These are phyloP conservation scores for Collybia sordida DNA, from an alignment of 768 basidiomycete genomes.

Conservation along the genomic window DNA sequence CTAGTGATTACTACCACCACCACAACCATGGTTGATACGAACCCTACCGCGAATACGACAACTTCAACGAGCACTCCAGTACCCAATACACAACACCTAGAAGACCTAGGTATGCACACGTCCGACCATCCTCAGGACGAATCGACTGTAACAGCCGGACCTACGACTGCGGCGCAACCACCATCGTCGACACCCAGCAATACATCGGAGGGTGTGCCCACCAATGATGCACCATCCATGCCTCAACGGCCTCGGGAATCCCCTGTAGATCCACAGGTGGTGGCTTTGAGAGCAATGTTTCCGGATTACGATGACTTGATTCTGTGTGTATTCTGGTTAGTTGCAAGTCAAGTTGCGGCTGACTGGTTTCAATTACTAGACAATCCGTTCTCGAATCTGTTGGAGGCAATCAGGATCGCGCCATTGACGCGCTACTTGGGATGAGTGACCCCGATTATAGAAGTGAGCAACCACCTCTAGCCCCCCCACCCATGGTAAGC, in stretches of 20 bases:
- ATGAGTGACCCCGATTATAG: conserved; percentile 85
- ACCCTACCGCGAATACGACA: background rate
- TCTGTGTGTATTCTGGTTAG: conserved; percentile 42
- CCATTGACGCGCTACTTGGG: conserved; percentile 73
- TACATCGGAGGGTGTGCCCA: background rate
- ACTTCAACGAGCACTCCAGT: background rate
- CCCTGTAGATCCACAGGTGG: conserved; percentile 47
- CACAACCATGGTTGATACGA: conserved; percentile 13
- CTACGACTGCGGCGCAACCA: conserved; percentile 3
- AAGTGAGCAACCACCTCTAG: conserved; percentile 30
- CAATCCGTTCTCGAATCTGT: conserved; percentile 74
- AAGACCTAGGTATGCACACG: too few species aligned
- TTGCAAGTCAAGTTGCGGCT: background rate
- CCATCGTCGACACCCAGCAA: background rate
- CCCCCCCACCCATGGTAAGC: conserved; percentile 27
- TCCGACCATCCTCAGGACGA: too few species aligned
- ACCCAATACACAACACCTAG: background rate
- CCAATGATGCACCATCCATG: background rate
- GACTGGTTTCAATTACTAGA: conserved; percentile 27
- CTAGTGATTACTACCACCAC: conserved; percentile 4
- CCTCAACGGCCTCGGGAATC: conserved; percentile 15
- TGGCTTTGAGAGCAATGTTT: conserved; percentile 65
- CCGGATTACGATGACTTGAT: conserved; percentile 78
- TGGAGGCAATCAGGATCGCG: conserved; percentile 67
- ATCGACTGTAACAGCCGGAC: too few species aligned